Percentiles rank a stretch among this genome's conserved stretches.
Evolutionary conservation across 371 early-diverging fungal species (phyloP).

Genomic region (Mortierella sp.): DNA sequence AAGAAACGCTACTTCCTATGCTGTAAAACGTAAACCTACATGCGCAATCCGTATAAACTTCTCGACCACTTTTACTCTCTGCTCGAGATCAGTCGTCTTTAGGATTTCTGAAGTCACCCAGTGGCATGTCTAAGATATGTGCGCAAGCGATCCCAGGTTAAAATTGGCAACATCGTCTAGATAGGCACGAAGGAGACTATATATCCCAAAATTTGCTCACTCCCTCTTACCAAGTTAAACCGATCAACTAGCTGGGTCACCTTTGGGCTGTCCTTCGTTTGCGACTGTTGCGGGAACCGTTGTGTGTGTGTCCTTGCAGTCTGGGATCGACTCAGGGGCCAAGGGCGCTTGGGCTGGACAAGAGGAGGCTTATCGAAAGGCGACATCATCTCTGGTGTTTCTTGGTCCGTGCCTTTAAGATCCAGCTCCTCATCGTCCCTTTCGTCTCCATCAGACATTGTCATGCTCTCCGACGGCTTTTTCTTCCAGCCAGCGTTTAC

Average conservation of each 20-base stretch:
- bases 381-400: neutral
- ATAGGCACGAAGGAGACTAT: neutral
- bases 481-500: constrained; percentile 72
- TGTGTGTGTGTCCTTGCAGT: constrained; percentile 17
- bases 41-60: constrained; percentile 80
- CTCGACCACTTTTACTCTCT: constrained; percentile 74
- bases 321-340: constrained; percentile 23
- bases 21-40: constrained; percentile 41
- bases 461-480: constrained; percentile 10
- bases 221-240: constrained; percentile 66
- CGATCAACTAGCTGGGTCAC: constrained; percentile 73
- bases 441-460: neutral
- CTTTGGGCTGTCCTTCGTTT: constrained; percentile 53
- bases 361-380: neutral
- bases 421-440: constrained; percentile 9
- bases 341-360: neutral
- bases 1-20: neutral
- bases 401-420: neutral
- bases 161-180: too few relatives aligned
- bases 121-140: constrained; percentile 67
- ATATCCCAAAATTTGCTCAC: neutral
- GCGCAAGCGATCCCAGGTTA: too few relatives aligned
- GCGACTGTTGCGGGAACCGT: constrained; percentile 4
- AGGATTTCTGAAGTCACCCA: constrained; percentile 82
- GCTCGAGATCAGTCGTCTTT: constrained; percentile 60